These are phyloP conservation scores for Talaromyces wortmannii DNA, from an alignment of 495 filamentous ascomycete species.

Conservation along the genomic window DNA sequence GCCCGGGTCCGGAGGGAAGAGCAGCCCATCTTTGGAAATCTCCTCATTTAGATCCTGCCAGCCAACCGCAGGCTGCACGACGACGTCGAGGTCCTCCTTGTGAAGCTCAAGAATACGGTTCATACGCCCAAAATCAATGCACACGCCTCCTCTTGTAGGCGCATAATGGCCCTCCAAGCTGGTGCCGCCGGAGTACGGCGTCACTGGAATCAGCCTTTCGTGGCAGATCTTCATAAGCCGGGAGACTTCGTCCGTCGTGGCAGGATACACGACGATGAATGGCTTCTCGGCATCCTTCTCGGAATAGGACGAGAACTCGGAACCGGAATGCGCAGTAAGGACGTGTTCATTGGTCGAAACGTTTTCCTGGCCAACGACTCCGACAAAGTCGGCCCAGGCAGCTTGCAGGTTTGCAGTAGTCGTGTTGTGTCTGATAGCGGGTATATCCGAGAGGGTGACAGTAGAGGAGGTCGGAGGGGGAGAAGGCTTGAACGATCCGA, in stretches of 20 bases:
- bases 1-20: conserved; percentile 63
- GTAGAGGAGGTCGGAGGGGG: conserved; percentile 64
- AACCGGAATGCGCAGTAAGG: conserved; percentile 65
- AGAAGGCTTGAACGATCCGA: conserved; percentile 56
- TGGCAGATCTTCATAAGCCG: conserved; percentile 60
- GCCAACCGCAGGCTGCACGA: conserved; percentile 60
- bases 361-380: conserved; percentile 76
- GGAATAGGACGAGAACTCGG: conserved; percentile 83
- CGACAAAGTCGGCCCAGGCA: conserved; percentile 86
- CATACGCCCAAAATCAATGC: conserved; percentile 61
- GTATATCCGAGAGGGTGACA: conserved; percentile 53
- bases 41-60: conserved; percentile 58
- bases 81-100: conserved; percentile 53
- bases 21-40: conserved; percentile 47
- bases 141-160: conserved; percentile 53
- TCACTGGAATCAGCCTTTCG: conserved; percentile 52
- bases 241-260: conserved; percentile 48
- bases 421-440: conserved; percentile 61
- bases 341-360: conserved; percentile 69
- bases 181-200: conserved; percentile 56
- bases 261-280: conserved; percentile 45
- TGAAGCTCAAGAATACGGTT: conserved; percentile 50
- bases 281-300: conserved; percentile 37
- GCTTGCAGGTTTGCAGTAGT: conserved; percentile 75
- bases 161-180: conserved; percentile 59